These are phyloP conservation scores for Candida qinlingensis DNA, from an alignment of 805 yeast species.

Conservation along the genomic window DNA sequence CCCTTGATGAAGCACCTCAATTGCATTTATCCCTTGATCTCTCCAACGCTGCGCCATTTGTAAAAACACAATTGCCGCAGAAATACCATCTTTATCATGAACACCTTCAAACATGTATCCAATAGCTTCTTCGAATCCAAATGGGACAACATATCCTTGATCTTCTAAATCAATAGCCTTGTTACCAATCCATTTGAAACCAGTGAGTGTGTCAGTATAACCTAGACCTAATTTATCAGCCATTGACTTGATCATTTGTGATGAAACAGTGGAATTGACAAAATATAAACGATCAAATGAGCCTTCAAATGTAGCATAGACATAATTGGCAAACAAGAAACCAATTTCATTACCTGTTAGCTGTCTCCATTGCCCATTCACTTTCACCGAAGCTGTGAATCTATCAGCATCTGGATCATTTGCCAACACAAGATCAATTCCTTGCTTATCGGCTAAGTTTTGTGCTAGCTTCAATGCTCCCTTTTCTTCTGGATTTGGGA, in stretches of 20 bases:
- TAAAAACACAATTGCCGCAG: conserved; percentile 71
- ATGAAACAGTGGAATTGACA: conserved; percentile 88
- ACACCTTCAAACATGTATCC: conserved; percentile 86
- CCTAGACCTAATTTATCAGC: conserved; percentile 57
- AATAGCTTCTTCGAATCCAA: conserved; percentile 93
- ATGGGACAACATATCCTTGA: conserved; percentile 67
- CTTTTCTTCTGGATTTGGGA: conserved; percentile 95
- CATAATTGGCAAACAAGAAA: conserved; percentile 67
- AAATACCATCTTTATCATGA: conserved; percentile 90
- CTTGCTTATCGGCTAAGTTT: conserved; percentile 44
- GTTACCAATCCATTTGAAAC: conserved; percentile 97
- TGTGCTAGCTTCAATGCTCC: conserved; percentile 83
- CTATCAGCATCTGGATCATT: conserved; percentile 98
- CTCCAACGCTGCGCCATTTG: conserved; percentile 59
- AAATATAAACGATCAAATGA: conserved; percentile 42
- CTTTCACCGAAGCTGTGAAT: conserved; percentile 71
- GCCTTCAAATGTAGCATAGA: conserved; percentile 27
- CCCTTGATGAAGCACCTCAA: conserved; percentile 52
- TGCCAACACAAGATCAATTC: conserved; percentile 60
- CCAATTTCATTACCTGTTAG: conserved; percentile 92
- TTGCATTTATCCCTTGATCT: conserved; percentile 31
- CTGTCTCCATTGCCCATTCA: conserved; percentile 59
- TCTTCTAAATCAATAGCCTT: conserved; percentile 66
- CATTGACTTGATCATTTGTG: conserved; percentile 70
- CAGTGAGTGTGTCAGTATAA: conserved; percentile 82